A percentile compares a stretch with the other conserved stretches of the same genome.
These are phyloP conservation scores for Pseudocercospora ulei DNA, from an alignment of 2,329 filamentous ascomycete species.

Conservation along the genomic window DNA sequence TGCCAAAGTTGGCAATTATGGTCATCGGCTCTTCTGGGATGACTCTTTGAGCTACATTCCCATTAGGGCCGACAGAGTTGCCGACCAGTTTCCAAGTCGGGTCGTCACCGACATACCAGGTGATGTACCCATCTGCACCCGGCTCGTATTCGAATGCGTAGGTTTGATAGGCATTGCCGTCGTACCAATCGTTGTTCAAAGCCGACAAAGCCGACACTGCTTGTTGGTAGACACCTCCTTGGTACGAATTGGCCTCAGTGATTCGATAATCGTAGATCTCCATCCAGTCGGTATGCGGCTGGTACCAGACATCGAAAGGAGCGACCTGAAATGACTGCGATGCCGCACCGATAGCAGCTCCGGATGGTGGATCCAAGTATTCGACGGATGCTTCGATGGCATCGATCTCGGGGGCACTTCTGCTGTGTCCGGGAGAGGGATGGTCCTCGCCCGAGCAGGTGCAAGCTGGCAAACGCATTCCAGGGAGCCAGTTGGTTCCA, in stretches of 20 bases:
- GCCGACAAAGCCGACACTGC: constrained; percentile 53
- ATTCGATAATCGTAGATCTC: constrained; percentile 54
- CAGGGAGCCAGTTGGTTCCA: constrained; percentile 57
- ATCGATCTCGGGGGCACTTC: constrained; percentile 63
- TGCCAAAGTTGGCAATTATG: constrained; percentile 59
- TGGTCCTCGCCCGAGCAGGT: constrained; percentile 57
- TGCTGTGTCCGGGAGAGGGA: constrained; percentile 54
- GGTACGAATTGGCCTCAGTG: constrained; percentile 51
- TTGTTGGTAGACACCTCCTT: constrained; percentile 54
- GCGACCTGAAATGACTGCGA: constrained; percentile 58
- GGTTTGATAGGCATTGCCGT: constrained; percentile 53
- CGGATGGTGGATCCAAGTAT: constrained; percentile 41
- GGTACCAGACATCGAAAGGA: constrained; percentile 61
- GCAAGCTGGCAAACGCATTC: constrained; percentile 60
- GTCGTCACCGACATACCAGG: constrained; percentile 58
- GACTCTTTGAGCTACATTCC: constrained; percentile 56
- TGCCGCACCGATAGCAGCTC: constrained; percentile 48
- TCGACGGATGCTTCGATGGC: constrained; percentile 58
- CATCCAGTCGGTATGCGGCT: constrained; percentile 50
- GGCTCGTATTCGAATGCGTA: constrained; percentile 57
- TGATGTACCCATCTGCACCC: constrained; percentile 51
- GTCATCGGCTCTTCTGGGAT: constrained; percentile 60
- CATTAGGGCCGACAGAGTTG: constrained; percentile 55
- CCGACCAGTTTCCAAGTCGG: constrained; percentile 56
- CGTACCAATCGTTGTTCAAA: constrained; percentile 58